Percentiles rank a stretch among this genome's conserved stretches.
phyloP scores from a whole-genome alignment of 2,329 filamentous ascomycete species.

The Colletotrichum camelliae region DNA sequence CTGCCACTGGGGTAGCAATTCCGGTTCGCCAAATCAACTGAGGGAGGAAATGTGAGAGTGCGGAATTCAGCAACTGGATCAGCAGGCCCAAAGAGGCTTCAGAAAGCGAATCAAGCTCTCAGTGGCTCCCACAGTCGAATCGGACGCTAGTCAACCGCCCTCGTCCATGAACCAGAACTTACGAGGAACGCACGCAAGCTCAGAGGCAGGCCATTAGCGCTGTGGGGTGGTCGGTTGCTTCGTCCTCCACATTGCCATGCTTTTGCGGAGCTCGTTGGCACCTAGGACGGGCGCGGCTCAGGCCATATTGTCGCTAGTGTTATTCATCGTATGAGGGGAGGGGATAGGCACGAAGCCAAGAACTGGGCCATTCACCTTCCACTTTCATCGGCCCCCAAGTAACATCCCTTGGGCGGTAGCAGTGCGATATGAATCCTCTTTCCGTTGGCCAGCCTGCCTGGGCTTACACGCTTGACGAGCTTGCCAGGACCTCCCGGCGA shows the following conservation, averaged over 20 bases:
- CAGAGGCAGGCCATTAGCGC: background rate
- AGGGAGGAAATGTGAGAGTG: background rate
- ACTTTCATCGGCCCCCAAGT: constrained; percentile 21
- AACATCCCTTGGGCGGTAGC: constrained; percentile 10
- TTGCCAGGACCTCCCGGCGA: background rate
- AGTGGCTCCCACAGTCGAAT: constrained; percentile 17
- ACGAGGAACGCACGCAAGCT: constrained; percentile 3
- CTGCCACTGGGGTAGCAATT: background rate
- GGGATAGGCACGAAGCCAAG: background rate
- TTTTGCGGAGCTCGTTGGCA: constrained; percentile 17
- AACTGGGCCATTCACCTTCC: constrained; percentile 14
- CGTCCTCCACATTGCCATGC: constrained; percentile 14
- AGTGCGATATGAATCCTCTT: background rate
- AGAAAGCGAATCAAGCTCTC: constrained; percentile 21
- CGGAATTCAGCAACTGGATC: constrained; percentile 5
- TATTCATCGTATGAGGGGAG: constrained; percentile 13
- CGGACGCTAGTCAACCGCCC: constrained; percentile 18
- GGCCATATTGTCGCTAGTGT: constrained; percentile 4
- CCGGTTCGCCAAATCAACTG: background rate
- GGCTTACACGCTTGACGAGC: background rate
- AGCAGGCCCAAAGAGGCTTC: constrained; percentile 21
- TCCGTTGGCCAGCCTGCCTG: background rate
- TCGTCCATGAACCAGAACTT: constrained; percentile 1
- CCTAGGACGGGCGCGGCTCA: constrained; percentile 13
- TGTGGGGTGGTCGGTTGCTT: background rate